These are phyloP conservation scores for Arthrinium puccinioides DNA, from an alignment of 2,329 filamentous ascomycete species.

Conservation along the genomic window DNA sequence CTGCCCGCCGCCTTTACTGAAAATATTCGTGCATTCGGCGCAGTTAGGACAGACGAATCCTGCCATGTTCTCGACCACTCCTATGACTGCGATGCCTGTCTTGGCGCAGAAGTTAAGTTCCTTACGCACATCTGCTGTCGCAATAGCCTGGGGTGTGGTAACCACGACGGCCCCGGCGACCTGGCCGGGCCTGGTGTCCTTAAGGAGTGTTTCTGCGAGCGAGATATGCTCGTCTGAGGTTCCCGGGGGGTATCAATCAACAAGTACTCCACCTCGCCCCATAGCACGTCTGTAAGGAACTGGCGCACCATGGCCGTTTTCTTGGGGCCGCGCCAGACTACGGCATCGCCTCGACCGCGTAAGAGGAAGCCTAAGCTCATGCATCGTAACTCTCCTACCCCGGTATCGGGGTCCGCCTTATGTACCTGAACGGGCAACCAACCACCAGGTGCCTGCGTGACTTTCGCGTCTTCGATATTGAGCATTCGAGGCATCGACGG, in stretches of 20 bases:
- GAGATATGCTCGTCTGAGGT: conserved; percentile 98
- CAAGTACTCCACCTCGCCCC: conserved; percentile 82
- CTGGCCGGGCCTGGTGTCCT: conserved; percentile 54
- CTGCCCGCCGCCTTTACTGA: conserved; percentile 82
- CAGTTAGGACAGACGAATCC: conserved; percentile 78
- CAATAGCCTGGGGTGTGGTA: conserved; percentile 91
- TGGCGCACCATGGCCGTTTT: conserved; percentile 99
- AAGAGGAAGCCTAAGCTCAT: conserved; percentile 94
- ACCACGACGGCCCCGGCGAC: conserved; percentile 87
- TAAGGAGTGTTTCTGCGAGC: conserved; percentile 76
- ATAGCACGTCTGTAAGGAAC: conserved; percentile 86
- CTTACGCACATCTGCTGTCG: conserved; percentile 88
- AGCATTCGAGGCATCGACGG: conserved; percentile 95
- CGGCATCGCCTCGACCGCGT: conserved; percentile 74
- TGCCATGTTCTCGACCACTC: conserved; percentile 96
- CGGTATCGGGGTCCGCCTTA: conserved; percentile 40
- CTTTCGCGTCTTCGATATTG: conserved; percentile 79
- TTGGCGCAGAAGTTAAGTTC: conserved; percentile 91
- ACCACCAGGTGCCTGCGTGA: conserved; percentile 82
- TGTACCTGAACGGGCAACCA: conserved; percentile 90
- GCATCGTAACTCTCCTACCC: conserved; percentile 62
- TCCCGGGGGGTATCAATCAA: conserved; percentile 94
- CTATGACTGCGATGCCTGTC: conserved; percentile 70
- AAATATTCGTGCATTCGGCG: conserved; percentile 85
- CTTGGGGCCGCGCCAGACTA: conserved; percentile 96